Evolutionary conservation across 2,329 filamentous ascomycete genomes (phyloP), one percentile per base, ranked within the genome.

Genomic region (Claviceps lovelessii): DNA sequence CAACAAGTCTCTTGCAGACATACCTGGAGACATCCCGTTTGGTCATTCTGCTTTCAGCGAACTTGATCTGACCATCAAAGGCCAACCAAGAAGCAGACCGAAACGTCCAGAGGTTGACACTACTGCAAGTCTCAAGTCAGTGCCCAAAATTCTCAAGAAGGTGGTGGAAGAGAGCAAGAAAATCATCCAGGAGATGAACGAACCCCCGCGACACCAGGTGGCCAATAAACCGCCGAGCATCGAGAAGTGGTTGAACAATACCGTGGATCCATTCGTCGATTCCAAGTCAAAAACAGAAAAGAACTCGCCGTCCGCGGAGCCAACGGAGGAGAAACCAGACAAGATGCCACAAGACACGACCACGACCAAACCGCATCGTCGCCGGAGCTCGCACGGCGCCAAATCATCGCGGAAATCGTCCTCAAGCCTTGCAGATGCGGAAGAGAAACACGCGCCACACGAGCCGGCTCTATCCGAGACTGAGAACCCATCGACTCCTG

Each of bases 11-110:
- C 63, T 83, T 39, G 79, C 78, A 17, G 80, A 84, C 42, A 79
- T 71, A 15, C 63, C 68, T 2, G 70, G 68, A 10, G 81, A 84
- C 13, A 83, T 84, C 51, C 80, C 81, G 0, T 77, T 83, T 63
- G 81, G 81, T 6, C 78, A 79, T 58, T 84, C 81, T 19, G 81
- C 81, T n/a, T 84, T 85, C 60, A 84, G 79, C 59, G 80, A 80
- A 61, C 70, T 84, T 7, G 80, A 84, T 53, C 65, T 84, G 1
- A 74, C 80, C 0, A 62, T 76, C 1, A 72, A 73, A 23, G 73
- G 73, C 6, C 70, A 76, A 53, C 68, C 73, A n/a, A 67, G 68
- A 33, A 74, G 71, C 55, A 65, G 63, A 56, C 61, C 65, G 42
- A 70, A 72, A 63, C 67, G 67, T 28, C 67, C 69, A 35, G 78